Percentiles rank a stretch among this genome's conserved stretches.
Conservation (phyloP, 306 rosid species). For the Rosa rugosa region DNA sequence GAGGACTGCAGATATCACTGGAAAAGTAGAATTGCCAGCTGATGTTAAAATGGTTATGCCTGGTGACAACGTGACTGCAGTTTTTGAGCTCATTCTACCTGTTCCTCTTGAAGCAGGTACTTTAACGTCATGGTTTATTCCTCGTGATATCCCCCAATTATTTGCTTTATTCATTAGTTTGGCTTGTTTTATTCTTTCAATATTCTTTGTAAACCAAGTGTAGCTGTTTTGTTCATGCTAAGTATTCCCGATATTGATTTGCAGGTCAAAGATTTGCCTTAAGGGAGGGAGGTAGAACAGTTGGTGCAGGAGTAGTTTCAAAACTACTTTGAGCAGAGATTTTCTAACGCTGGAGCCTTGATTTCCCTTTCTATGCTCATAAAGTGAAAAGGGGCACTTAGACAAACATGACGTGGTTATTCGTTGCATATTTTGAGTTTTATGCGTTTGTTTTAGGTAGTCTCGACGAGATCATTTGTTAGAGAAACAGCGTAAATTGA, state of each 20-base stretch:
- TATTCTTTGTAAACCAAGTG: background rate
- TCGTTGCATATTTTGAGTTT: constrained; percentile 30
- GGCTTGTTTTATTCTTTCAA: background rate
- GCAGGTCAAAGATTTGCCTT: constrained; percentile 99
- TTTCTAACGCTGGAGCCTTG: background rate
- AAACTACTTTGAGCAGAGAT: constrained; percentile 68
- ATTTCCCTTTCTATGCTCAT: constrained; percentile 3
- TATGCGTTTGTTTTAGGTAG: constrained; percentile 23
- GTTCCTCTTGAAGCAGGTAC: constrained; percentile 96
- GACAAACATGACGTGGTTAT: constrained; percentile 38
- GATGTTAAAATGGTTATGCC: constrained; percentile 98
- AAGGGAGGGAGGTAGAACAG: constrained; percentile 99
- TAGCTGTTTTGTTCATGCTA: background rate
- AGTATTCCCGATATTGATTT: constrained; percentile 1
- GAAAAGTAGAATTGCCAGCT: constrained; percentile 91
- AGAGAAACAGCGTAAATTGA: constrained; percentile 33
- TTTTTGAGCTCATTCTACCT: constrained; percentile 74
- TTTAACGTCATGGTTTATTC: constrained; percentile 12
- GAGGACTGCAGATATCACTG: constrained; percentile 98
- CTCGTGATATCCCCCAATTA: background rate
- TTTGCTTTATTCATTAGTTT: background rate
- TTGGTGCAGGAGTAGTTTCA: constrained; percentile 98
- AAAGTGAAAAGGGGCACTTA: constrained; percentile 18
- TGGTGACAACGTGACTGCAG: constrained; percentile 91
- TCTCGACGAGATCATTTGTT: constrained; percentile 12